Evolutionary conservation across 2,329 filamentous ascomycete species (phyloP), one percentile per base, ranked within the genome.

Genomic region (Dactylonectria estremocensis): DNA sequence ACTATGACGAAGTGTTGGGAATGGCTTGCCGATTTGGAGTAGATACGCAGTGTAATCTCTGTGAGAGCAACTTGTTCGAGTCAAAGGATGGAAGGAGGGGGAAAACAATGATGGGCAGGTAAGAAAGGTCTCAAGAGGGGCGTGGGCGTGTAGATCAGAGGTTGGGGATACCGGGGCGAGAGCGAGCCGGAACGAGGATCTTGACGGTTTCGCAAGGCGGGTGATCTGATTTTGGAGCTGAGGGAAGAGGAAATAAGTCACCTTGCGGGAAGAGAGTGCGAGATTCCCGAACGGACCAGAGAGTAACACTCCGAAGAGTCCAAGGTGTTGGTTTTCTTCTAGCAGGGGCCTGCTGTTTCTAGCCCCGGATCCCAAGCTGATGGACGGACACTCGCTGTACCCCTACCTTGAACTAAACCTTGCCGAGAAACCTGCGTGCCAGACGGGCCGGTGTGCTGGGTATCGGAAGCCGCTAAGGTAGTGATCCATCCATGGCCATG

Each of bases 361-460:
- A 58, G 64, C 46, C 53, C 59, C 53, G 58, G 56, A 62, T 59
- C 59, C 59, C 61, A 59, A 66, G 46, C 50, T 35, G 60, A 61
- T 31, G 16, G 43, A 61, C 57, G 54, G 61, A 48, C 59, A 48
- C 50, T 54, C 43, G 57, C 69, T 62, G 64, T 54, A 63, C 63
- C 52, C 72, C 63, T 71, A 65, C 65, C 53, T 67, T 53, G 60
- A 16, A 49, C 68, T 71, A 74, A 67, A 72, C 69, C 64, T 63
- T 52, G 62, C 49, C 63, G 46, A 68, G 66, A 35, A 71, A 68
- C 45, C 31, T 65, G 69, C 54, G 54, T 66, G 56, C 69, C 64
- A 72, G 64, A 69, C 68, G 63, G 72, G 70, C 70, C 67, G 65
- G 69, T 71, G 69, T 64, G 60, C 55, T 73, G 64, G 66, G 66